A percentile compares a stretch with the other conserved stretches of the same genome.
These are phyloP conservation scores for Phytopythium delawarense DNA, from an alignment of 352 stramenopile species.

Conservation along the genomic window DNA sequence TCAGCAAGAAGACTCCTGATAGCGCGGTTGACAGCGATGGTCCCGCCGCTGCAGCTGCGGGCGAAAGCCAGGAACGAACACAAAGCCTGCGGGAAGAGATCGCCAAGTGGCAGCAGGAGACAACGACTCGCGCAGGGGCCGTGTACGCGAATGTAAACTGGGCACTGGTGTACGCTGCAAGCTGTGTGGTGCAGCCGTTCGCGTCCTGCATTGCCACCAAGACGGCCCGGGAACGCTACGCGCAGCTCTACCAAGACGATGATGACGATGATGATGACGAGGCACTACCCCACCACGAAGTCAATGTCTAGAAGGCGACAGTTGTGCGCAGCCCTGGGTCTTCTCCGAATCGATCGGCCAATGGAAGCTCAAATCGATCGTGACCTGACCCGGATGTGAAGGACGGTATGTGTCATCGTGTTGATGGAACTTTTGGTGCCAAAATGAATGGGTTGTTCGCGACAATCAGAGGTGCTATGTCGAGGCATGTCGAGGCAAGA, in stretches of 20 bases:
- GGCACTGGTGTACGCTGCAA: slow-evolving; percentile 19
- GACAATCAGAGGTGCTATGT: not conserved
- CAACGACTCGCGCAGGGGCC: slow-evolving; percentile 18
- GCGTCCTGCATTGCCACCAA: slow-evolving; percentile 28
- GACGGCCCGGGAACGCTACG: slow-evolving; percentile 23
- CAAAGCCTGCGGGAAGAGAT: slow-evolving; percentile 48
- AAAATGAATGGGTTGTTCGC: not conserved
- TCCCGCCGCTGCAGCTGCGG: slow-evolving; percentile 20
- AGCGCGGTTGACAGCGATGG: slow-evolving; percentile 12
- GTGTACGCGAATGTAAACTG: slow-evolving; percentile 28
- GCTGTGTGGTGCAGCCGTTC: slow-evolving; percentile 28
- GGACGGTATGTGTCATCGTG: not conserved
- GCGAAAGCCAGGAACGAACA: slow-evolving; percentile 19
- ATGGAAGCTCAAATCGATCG: not conserved
- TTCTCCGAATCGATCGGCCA: not conserved
- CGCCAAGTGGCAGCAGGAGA: slow-evolving; percentile 33
- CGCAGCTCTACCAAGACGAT: slow-evolving; percentile 30
- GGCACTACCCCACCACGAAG: slow-evolving; percentile 1
- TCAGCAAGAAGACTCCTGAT: slow-evolving; percentile 15
- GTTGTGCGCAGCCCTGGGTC: not conserved
- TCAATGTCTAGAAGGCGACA: slow-evolving; percentile 1
- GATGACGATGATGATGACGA: slow-evolving; percentile 22
- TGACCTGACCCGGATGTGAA: not conserved
- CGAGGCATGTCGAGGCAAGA: not conserved
- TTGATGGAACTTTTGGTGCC: not conserved